Base-by-base conservation (phyloP, 805 yeast genomes). In the Hanseniaspora meyeri region DNA sequence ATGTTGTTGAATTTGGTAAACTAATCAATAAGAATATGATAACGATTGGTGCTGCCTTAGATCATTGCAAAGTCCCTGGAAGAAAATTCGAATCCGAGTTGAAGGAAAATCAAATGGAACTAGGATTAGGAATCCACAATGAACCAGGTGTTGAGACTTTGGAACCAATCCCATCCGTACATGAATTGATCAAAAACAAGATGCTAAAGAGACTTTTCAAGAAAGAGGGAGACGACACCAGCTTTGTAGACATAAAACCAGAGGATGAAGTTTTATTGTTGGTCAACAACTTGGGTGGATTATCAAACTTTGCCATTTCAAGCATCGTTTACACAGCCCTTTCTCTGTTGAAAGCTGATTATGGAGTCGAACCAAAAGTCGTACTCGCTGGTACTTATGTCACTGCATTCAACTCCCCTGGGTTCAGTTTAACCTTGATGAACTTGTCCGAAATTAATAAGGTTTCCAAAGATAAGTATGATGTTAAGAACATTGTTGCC, bases 51-150 rank as follows among this genome's bases (percentile, higher is more conserved):
- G 87, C 95, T 1, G 85, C 95, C 1, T 74, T 90, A 61, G 96
- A 87, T 63, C 90, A 93, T 64, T 87, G 93, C 54, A 80, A 86
- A 45, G 95, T 90, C 24, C 97, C 97, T 4, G 95, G 95, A 5
- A 79, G 86, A 63, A 77, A 75, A 57, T 76, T 74, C 55, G 83
- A 78, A 63, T 72, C 74, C 36, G 67, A 70, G 56, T 76, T 87
- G 59, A 76, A 70, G 31, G 75, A 69, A 4, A 73, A 81, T 58
- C 87, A 86, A 68, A 83, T 85, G 66, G 97, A 90, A 68, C 76
- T 90, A 58, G 97, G 97, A 31, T 83, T 90, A 82, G 97, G 97
- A 47, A 90, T 90, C 59, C 97, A 90, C 70, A 90, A 90, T 64
- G 97, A 90, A 68, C 93, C 96, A 0, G 97, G 97, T 59, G 82